Percentiles rank a stretch among this genome's conserved stretches.
These are phyloP conservation scores for Phaeoacremonium minimum DNA, from an alignment of 2,329 filamentous ascomycete genomes.

Conservation along the genomic window DNA sequence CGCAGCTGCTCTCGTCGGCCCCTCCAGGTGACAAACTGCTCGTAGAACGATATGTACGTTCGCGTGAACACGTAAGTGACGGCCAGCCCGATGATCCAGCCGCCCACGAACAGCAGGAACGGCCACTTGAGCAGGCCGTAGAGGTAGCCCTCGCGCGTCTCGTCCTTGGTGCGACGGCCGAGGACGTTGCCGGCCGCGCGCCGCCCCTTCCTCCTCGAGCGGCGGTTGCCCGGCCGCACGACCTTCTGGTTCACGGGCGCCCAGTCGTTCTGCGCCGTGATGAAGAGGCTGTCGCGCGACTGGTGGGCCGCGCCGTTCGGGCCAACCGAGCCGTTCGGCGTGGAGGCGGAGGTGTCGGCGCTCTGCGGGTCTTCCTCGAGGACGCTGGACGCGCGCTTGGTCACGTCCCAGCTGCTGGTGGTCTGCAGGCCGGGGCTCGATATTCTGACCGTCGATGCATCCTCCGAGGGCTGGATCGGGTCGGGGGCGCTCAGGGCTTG, in stretches of 20 bases:
- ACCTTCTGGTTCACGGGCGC: constrained; percentile 77
- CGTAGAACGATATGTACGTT: constrained; percentile 87
- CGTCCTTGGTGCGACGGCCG: constrained; percentile 69
- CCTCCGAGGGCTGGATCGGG: constrained; percentile 58
- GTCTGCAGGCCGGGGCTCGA: constrained; percentile 30
- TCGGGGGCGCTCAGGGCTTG: constrained; percentile 80
- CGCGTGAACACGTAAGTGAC: constrained; percentile 75
- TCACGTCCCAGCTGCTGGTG: constrained; percentile 33
- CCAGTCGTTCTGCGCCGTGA: constrained; percentile 95
- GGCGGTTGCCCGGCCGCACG: constrained; percentile 9
- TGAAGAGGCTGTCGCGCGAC: constrained; percentile 45
- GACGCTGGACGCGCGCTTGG: constrained; percentile 32
- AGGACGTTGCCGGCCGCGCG: constrained; percentile 33
- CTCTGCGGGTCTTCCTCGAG: constrained; percentile 21
- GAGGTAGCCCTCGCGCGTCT: constrained; percentile 89
- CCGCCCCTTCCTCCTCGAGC: constrained; percentile 27
- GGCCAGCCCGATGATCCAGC: constrained; percentile 74
- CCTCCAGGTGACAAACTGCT: constrained; percentile 86
- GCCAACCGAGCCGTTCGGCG: constrained; percentile 30
- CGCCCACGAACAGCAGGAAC: constrained; percentile 71
- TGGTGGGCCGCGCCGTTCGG: constrained; percentile 9
- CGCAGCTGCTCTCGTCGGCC: constrained; percentile 71
- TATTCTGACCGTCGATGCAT: constrained; percentile 38
- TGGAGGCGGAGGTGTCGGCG: constrained; percentile 31
- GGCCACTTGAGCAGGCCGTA: constrained; percentile 92